phyloP scores from a whole-genome alignment of 371 early-diverging fungal species.

The Lichtheimia corymbifera region DNA sequence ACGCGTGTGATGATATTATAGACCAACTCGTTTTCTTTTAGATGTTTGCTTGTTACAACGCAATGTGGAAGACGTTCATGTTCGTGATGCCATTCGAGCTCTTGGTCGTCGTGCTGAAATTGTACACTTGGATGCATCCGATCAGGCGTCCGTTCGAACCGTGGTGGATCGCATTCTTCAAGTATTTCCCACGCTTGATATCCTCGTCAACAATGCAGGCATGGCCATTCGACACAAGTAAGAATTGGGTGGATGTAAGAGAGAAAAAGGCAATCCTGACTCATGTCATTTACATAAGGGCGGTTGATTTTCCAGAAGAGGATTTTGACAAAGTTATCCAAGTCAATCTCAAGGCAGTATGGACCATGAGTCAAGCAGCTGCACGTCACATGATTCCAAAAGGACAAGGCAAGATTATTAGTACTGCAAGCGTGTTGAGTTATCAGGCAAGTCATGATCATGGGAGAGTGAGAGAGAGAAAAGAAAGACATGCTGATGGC shows the following conservation, averaged over 20 bases:
- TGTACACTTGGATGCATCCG: conserved; percentile 19
- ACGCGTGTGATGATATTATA: too few species aligned
- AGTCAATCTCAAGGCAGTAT: conserved; percentile 34
- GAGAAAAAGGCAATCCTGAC: background rate
- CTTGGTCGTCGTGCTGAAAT: conserved; percentile 29
- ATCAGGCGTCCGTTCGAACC: conserved; percentile 18
- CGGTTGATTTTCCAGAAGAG: conserved; percentile 28
- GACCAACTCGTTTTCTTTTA: background rate
- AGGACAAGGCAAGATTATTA: conserved; percentile 30
- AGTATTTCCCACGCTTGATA: conserved; percentile 27
- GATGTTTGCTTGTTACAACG: conserved; percentile 32
- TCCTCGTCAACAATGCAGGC: conserved; percentile 40
- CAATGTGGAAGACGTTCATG: conserved; percentile 14
- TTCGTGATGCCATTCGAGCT: conserved; percentile 24
- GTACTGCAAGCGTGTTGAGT: conserved; percentile 29
- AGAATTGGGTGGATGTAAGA: background rate
- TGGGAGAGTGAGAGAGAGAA: too few species aligned
- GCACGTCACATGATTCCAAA: conserved; percentile 25
- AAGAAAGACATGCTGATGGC: background rate
- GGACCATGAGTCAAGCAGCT: conserved; percentile 27
- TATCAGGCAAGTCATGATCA: conserved; percentile 15
- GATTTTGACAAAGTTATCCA: conserved; percentile 38
- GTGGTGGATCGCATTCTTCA: conserved; percentile 21
- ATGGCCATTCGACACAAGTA: conserved; percentile 23
- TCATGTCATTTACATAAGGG: conserved; percentile 8